Base-by-base conservation (phyloP, 345 rosid species). In the Populus nigra region DNA sequence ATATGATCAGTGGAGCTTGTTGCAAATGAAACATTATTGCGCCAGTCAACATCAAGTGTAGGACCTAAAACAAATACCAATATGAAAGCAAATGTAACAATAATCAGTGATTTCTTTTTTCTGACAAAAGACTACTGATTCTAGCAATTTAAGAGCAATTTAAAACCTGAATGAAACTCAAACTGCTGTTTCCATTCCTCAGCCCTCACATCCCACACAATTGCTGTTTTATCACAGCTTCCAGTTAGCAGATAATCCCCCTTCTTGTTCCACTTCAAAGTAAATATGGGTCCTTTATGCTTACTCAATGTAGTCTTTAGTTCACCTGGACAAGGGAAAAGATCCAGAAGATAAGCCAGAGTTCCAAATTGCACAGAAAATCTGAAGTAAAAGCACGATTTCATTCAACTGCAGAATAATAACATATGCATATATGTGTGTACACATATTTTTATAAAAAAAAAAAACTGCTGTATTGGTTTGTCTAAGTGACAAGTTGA, bases 191-290 rank as follows among this genome's bases (percentile, higher is more conserved):
- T 92, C 93, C 92, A 90, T 81, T 91, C 97, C 90, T 92, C 94
- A 69, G 91, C 90, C 86, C 92, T 94, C 39, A 94, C 97, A 81
- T 94, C 99, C 98, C 99, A 96, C 65, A 96, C 99, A 82, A 96
- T 91, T 49, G 98, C 99, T 49, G 97, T 94, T 88, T 84, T 92
- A 83, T 96, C 99, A 57, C 90, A 92, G 83, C 99, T 96, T 83
- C 99, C 99, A 25, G 98, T 94, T 59, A 96, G 94, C 84, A 96
- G 97, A 86, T 89, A 96, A 85, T 96, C 98, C 68, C 99, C 97
- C 86, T 94, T 96, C 88, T 94, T 96, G 87, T 96, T 96, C 99
- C 99, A 96, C 88, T 96, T 96, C n/a, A 96, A 86, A 75, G 99
- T 92, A 85, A 96, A 96, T 65, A 96, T 91, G 61, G 99, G 97